phyloP scores from a whole-genome alignment of 257 asterid species.

The Nicotiana noctiflora region DNA sequence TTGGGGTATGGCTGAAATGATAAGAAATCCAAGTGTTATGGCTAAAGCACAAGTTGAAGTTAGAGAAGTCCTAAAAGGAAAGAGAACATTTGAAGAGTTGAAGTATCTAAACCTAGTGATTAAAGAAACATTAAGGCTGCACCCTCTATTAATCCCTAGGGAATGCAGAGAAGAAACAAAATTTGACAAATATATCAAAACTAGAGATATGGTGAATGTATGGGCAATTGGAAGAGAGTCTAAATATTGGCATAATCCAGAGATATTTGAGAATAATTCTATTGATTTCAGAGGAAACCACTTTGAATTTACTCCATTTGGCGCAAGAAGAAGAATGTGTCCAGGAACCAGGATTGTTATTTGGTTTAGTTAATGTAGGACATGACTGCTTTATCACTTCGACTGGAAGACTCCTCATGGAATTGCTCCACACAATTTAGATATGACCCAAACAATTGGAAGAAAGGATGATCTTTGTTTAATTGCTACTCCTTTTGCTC shows the following conservation, averaged over 20 bases:
- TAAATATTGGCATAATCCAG: constrained; percentile 11
- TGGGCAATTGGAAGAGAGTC: constrained; percentile 24
- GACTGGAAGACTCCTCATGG: constrained; percentile 20
- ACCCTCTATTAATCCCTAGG: constrained; percentile 5
- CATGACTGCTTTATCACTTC: background rate
- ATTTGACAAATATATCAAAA: constrained; percentile 6
- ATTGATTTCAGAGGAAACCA: constrained; percentile 20
- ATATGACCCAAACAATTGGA: background rate
- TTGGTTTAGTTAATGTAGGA: constrained; percentile 18
- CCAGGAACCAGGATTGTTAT: constrained; percentile 27
- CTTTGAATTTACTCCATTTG: constrained; percentile 29
- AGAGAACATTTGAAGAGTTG: background rate
- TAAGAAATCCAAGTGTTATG: background rate
- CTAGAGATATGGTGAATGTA: constrained; percentile 10
- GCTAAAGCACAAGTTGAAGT: background rate
- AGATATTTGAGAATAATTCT: constrained; percentile 9
- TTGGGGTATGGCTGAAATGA: background rate
- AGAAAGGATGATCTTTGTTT: background rate
- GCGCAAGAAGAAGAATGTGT: constrained; percentile 13
- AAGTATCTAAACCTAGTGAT: background rate
- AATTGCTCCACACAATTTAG: background rate
- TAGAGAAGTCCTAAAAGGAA: background rate
- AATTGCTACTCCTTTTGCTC: background rate
- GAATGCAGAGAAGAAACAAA: constrained; percentile 18
- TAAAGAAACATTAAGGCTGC: background rate